Evolutionary conservation across 495 filamentous ascomycete species (phyloP).

Genomic region (Baudoinia panamericana): DNA sequence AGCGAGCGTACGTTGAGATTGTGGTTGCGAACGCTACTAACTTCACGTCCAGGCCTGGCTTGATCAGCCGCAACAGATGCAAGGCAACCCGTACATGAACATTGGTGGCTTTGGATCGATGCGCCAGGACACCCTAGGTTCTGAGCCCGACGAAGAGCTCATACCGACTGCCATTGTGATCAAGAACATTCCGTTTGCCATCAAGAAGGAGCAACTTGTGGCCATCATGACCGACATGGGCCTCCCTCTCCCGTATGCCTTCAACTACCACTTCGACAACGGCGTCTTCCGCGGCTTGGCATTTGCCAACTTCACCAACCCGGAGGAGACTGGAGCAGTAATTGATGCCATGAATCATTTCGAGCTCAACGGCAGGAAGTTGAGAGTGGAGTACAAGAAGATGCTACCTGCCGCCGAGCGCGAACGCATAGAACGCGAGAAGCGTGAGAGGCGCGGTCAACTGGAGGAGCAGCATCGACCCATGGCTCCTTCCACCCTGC

Average conservation of each 20-base stretch:
- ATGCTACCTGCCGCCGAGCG: slow-evolving; percentile 92
- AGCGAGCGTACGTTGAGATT: background rate
- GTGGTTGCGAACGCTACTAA: slow-evolving; percentile 21
- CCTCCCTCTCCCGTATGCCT: slow-evolving; percentile 88
- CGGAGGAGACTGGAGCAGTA: slow-evolving; percentile 80
- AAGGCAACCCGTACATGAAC: slow-evolving; percentile 19
- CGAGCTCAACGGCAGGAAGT: slow-evolving; percentile 83
- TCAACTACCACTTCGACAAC: slow-evolving; percentile 99
- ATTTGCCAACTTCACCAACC: slow-evolving; percentile 95
- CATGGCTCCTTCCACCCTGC: slow-evolving; percentile 48
- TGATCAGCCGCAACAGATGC: slow-evolving; percentile 42
- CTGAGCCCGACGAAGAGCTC: slow-evolving; percentile 63
- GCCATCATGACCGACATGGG: slow-evolving; percentile 82
- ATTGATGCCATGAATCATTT: slow-evolving; percentile 89
- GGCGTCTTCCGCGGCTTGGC: slow-evolving; percentile 92
- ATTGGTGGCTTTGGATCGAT: slow-evolving; percentile 23
- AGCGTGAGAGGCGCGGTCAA: slow-evolving; percentile 90
- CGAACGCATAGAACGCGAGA: slow-evolving; percentile 92
- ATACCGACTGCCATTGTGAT: slow-evolving; percentile 98
- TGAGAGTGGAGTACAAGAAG: slow-evolving; percentile 98
- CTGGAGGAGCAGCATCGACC: slow-evolving; percentile 91
- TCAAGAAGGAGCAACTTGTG: slow-evolving; percentile 91
- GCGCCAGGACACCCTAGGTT: slow-evolving; percentile 37
- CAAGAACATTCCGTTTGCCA: slow-evolving; percentile 98
- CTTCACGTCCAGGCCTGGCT: slow-evolving; percentile 35